Conservation (phyloP, 2,329 filamentous ascomycete genomes). For the Colletotrichum viniferum region DNA sequence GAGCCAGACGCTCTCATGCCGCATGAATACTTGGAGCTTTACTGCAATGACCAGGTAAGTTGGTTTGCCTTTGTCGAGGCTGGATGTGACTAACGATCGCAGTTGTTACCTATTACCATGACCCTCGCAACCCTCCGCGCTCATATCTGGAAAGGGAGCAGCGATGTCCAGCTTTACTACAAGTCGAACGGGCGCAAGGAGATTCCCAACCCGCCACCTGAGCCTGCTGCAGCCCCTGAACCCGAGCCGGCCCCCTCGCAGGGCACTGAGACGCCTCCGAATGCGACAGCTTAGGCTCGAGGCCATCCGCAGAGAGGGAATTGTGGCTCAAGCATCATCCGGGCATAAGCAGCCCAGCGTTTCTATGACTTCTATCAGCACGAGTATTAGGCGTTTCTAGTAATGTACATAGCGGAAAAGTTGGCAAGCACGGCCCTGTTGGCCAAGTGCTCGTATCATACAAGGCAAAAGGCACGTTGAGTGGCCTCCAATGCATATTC, state of each 20-base stretch:
- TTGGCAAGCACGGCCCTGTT: constrained; percentile 1
- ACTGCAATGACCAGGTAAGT: constrained; percentile 90
- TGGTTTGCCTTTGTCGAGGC: constrained; percentile 19
- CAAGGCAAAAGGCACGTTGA: constrained; percentile 3
- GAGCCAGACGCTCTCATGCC: constrained; percentile 70
- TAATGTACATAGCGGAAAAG: constrained; percentile 21
- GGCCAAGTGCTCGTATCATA: neutral
- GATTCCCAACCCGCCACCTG: constrained; percentile 41
- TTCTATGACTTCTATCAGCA: constrained; percentile 11
- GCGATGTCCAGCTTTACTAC: constrained; percentile 89
- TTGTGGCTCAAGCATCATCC: neutral
- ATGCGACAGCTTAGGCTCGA: neutral
- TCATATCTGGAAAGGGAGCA: constrained; percentile 94
- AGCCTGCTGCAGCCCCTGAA: neutral
- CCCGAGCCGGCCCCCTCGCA: constrained; percentile 6
- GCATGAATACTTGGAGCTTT: constrained; percentile 93
- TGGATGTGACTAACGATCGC: neutral
- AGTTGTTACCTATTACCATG: constrained; percentile 80
- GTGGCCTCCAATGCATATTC: constrained; percentile 1
- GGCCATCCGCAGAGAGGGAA: neutral
- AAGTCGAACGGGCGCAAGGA: constrained; percentile 87
- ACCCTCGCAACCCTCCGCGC: constrained; percentile 91
- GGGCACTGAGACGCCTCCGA: constrained; percentile 11
- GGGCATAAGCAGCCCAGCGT: neutral
- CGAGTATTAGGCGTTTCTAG: constrained; percentile 17